These are phyloP conservation scores for Termitomyces sp. DNA, from an alignment of 768 basidiomycete genomes.

Conservation along the genomic window DNA sequence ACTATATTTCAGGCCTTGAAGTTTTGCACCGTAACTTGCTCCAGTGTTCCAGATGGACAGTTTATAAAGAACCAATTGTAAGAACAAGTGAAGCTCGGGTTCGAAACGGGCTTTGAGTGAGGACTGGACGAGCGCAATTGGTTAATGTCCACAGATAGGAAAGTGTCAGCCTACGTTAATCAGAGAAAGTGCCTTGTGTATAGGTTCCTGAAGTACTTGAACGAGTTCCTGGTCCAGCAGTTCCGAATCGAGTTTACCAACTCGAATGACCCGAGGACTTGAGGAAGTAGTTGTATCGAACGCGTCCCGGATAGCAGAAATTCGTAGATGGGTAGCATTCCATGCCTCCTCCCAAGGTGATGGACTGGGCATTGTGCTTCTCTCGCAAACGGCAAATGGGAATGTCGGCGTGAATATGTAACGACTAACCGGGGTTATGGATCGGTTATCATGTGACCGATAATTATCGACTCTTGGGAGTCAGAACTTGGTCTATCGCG, in stretches of 20 bases:
- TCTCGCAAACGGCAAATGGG: constrained; percentile 12
- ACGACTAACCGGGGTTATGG: not conserved
- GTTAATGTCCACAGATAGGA: not conserved
- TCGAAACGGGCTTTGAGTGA: constrained; percentile 60
- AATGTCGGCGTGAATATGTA: not conserved
- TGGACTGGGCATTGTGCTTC: constrained; percentile 15
- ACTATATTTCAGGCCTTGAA: constrained; percentile 73
- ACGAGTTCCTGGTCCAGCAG: constrained; percentile 87
- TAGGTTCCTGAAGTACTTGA: constrained; percentile 76
- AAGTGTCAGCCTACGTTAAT: constrained; percentile 46
- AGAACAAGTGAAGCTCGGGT: constrained; percentile 68
- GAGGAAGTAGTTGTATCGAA: constrained; percentile 29
- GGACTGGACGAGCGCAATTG: constrained; percentile 37
- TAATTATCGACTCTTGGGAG: constrained; percentile 7
- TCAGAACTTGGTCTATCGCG: constrained; percentile 7
- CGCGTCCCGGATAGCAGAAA: constrained; percentile 44
- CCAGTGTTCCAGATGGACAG: constrained; percentile 80
- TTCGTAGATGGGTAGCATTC: constrained; percentile 52
- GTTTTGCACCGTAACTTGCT: constrained; percentile 78
- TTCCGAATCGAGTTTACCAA: constrained; percentile 90
- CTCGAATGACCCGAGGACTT: constrained; percentile 59
- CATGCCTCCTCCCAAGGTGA: constrained; percentile 60
- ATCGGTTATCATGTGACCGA: not conserved
- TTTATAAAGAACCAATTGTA: constrained; percentile 74
- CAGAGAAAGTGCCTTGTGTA: constrained; percentile 65